Evolutionary conservation across 1,139 yeast species (phyloP), one percentile per base, ranked within the genome.

Genomic region (Entelexis paramagnoliae): DNA sequence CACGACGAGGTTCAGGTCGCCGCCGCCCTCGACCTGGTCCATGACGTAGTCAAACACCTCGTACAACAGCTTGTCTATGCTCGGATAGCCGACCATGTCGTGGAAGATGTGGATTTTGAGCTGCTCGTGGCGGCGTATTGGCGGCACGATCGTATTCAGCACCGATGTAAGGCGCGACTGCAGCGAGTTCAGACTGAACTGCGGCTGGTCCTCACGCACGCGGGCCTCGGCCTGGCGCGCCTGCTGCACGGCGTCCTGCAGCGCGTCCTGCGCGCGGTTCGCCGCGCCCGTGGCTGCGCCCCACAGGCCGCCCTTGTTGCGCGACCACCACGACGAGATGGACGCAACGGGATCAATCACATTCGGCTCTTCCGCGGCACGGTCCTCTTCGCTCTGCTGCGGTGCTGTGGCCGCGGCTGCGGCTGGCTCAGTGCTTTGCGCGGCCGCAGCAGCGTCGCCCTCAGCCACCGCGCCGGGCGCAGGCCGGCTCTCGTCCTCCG

Each of bases 1-100:
- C 52, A 63, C 77, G 68, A 62, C 78, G 75, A 68, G 75, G 69
- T 68, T 79, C 64, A 62, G 65, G 30, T 69, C 73, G 44, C 72
- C 87, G 13, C 87, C 89, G 35, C 96, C 96, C 65, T 89, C 96
- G 16, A 89, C 96, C 67, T 89, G 96, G 58, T 77, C 76, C 82
- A 88, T 80, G n/a, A 87, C 96, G 52, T 76, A 74, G 61, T 80
- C 81, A 66, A 91, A 91, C 59, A 82, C 85, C 48, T 74, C 72
- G 58, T 78, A 77, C 17, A 86, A 80, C 57, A 80, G 72, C 50
- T 74, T 72, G 57, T 83, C 84, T 60, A 89, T 73, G 57, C 79
- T 75, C 28, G 78, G 72, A 64, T 82, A 78, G 60, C 91, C 88
- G 34, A 77, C 78, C 68, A 89, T 74, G 66, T 91, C 98, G 64